These are phyloP conservation scores for Zizania latifolia DNA, from an alignment of 176 grass and related monocot species.

Conservation along the genomic window DNA sequence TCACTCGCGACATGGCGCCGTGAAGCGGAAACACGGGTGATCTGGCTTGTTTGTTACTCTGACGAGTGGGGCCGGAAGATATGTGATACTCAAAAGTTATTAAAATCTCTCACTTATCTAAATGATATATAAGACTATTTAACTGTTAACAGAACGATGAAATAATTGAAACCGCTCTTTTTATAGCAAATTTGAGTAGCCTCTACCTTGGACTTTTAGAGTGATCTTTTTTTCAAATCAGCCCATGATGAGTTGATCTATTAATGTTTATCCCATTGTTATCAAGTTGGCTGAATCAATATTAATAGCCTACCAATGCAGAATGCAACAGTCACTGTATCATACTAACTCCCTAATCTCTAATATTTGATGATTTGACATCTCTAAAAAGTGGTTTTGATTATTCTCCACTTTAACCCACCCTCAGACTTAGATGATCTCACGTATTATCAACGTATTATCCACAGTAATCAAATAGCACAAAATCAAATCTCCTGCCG, in stretches of 20 bases:
- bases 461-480: too few species aligned
- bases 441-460: too few species aligned
- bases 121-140: too few species aligned
- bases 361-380: too few species aligned
- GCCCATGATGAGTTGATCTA: too few species aligned
- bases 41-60: not conserved
- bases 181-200: not conserved
- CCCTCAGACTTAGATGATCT: too few species aligned
- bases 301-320: not conserved
- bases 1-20: conserved; percentile 1
- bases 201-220: not conserved
- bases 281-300: not conserved
- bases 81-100: not conserved
- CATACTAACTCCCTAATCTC: too few species aligned
- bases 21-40: not conserved
- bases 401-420: too few species aligned
- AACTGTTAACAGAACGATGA: too few species aligned
- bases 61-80: not conserved
- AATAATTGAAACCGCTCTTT: too few species aligned
- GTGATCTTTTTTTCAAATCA: not conserved
- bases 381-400: not conserved
- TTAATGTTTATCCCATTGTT: not conserved
- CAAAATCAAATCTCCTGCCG: too few species aligned
- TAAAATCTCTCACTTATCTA: too few species aligned
- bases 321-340: not conserved